These are phyloP conservation scores for Scheffersomyces amazonensis DNA, from an alignment of 805 yeast genomes.

Conservation along the genomic window DNA sequence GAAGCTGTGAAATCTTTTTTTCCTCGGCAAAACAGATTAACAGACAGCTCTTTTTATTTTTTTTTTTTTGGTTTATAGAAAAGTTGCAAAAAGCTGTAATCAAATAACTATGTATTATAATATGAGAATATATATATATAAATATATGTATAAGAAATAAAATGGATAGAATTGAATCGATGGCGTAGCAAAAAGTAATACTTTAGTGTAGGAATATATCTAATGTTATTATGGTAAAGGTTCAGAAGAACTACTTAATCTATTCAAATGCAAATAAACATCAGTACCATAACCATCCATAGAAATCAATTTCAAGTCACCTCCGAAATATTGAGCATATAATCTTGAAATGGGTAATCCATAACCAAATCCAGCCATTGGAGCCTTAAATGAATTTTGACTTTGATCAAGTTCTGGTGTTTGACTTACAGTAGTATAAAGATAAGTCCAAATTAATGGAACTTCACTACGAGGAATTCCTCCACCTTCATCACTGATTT, in stretches of 20 bases:
- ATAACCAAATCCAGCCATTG: slow-evolving; percentile 93
- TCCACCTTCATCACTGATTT: slow-evolving; percentile 91
- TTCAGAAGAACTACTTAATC: slow-evolving; percentile 70
- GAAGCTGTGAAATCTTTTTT: neutral
- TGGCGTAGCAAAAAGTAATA: too few species aligned
- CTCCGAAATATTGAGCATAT: slow-evolving; percentile 88
- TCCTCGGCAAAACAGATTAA: too few species aligned
- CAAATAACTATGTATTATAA: too few species aligned
- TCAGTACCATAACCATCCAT: slow-evolving; percentile 97
- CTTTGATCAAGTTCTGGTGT: slow-evolving; percentile 63
- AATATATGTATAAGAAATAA: too few species aligned
- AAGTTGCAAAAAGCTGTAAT: too few species aligned
- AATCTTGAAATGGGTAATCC: slow-evolving; percentile 84
- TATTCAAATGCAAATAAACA: slow-evolving; percentile 80
- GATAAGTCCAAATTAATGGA: slow-evolving; percentile 86
- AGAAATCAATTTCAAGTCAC: slow-evolving; percentile 79
- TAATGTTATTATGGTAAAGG: slow-evolving; percentile 47
- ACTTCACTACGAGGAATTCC: slow-evolving; percentile 84
- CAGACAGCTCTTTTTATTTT: too few species aligned
- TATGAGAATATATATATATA: too few species aligned
- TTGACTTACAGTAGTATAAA: slow-evolving; percentile 81
- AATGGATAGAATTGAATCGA: too few species aligned
- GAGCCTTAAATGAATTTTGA: slow-evolving; percentile 73
- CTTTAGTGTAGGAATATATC: too few species aligned
- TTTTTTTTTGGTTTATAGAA: too few species aligned